phyloP scores from a whole-genome alignment of 345 rosid species.

The Citrus sp. region DNA sequence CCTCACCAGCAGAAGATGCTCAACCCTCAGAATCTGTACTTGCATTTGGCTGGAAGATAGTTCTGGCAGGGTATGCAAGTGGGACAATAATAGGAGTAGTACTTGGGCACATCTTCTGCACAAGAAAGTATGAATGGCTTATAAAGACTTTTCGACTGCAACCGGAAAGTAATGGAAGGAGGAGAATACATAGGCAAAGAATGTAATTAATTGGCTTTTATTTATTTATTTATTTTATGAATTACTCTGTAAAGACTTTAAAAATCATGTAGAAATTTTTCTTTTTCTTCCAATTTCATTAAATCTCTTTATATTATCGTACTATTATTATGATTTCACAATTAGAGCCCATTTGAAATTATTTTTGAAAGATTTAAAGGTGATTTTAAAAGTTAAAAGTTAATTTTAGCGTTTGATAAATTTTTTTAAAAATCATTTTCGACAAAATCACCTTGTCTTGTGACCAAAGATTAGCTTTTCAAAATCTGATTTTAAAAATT shows the following conservation, averaged over 20 bases:
- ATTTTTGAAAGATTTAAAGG: too few species aligned
- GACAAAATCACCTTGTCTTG: too few species aligned
- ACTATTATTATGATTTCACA: too few species aligned
- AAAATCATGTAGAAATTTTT: too few species aligned
- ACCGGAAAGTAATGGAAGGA: neutral
- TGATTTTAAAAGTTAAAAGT: too few species aligned
- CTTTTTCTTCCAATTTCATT: too few species aligned
- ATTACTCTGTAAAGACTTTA: neutral
- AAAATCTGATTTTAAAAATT: too few species aligned
- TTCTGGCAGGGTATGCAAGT: neutral
- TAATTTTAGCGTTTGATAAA: too few species aligned
- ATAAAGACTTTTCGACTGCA: neutral
- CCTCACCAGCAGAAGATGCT: neutral
- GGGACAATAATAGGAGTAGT: neutral
- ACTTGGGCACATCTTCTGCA: neutral
- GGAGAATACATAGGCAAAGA: neutral
- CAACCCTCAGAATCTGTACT: neutral
- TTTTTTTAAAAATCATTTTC: too few species aligned
- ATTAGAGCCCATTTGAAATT: too few species aligned
- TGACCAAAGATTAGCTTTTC: too few species aligned
- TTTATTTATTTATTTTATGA: neutral
- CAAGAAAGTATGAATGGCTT: slow-evolving; percentile 6
- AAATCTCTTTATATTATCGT: too few species aligned
- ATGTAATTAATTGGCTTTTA: neutral
- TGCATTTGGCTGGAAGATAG: neutral